Conservation (phyloP, 495 filamentous ascomycete species). For the Achaetomiella virescens region DNA sequence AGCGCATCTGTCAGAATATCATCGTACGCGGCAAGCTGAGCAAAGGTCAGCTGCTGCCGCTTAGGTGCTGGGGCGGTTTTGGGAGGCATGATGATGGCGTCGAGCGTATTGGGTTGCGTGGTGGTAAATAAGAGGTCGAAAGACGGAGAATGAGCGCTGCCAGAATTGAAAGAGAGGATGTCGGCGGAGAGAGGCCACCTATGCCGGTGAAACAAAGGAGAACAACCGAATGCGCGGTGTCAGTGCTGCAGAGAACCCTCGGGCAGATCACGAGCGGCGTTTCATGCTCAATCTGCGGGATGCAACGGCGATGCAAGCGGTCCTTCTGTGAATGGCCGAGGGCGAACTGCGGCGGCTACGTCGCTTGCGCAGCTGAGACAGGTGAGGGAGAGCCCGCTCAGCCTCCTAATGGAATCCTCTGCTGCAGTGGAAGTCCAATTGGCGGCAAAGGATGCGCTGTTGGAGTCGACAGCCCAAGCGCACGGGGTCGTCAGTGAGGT, state of each 20-base stretch:
- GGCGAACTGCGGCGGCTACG: slow-evolving; percentile 1
- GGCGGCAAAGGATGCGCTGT: neutral
- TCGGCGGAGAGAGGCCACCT: slow-evolving; percentile 1
- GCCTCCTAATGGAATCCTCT: slow-evolving; percentile 13
- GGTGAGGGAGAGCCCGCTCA: slow-evolving; percentile 11
- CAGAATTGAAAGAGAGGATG: neutral
- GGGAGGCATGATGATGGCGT: slow-evolving; percentile 17
- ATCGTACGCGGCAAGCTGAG: slow-evolving; percentile 86
- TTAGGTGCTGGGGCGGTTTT: slow-evolving; percentile 26
- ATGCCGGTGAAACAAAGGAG: slow-evolving; percentile 7
- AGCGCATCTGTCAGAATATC: slow-evolving; percentile 94
- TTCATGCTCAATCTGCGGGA: slow-evolving; percentile 11
- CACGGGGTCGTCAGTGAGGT: neutral
- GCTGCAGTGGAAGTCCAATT: slow-evolving; percentile 8
- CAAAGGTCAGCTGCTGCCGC: slow-evolving; percentile 71
- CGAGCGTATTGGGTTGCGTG: neutral
- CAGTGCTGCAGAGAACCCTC: slow-evolving; percentile 7
- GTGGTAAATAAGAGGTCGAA: neutral
- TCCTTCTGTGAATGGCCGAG: neutral
- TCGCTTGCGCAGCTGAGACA: slow-evolving; percentile 11
- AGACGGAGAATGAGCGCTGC: neutral
- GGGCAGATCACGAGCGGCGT: slow-evolving; percentile 17
- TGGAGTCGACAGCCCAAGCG: neutral
- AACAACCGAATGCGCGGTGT: slow-evolving; percentile 6
- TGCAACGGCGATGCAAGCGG: neutral